Evolutionary conservation across 169 alveolate genomes (phyloP), one percentile per base, ranked within the genome.

Genomic region (Plasmodium inui): DNA sequence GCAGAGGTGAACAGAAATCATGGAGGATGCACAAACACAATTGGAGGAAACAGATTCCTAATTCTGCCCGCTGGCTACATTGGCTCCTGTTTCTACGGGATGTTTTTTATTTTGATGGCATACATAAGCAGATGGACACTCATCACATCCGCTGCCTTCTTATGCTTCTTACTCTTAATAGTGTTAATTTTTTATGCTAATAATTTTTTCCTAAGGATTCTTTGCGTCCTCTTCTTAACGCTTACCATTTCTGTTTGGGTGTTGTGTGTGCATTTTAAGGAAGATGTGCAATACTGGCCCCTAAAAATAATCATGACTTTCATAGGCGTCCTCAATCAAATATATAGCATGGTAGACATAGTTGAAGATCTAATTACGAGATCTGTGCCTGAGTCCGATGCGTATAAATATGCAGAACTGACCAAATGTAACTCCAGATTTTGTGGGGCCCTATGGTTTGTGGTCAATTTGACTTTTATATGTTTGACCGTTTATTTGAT

Each of bases 51-150:
- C 70, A 57, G 57, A 61, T 92, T 80, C 80, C 17, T 96, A 34
- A 96, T 96, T 57, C 79, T 96, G 32, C 96, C 97, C n/a, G 97
- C 97, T 12, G 97, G 97, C 30, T 96, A 96, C 71, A 34, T 96
- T 14, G 97, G 97, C 0, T 93, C 96, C 46, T 96, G 97, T 53
- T 76, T 96, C 57, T 96, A 96, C 94, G 97, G 97, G 39, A 89
- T 92, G 92, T 92, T 93, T 55, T 94, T 96, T 71, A 85, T 93
- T 34, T 89, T 96, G 61, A 90, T 92, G 94, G 97, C 96, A 8
- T 92, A 95, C 82, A 83, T 96, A 37, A 82, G 80, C 83, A 92
- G 88, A 46, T 96, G 96, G 96, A 96, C 96, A 1, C 82, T 94
- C 67, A 84, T 95, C 50, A 90, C 89, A 39, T 88, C 95, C 7